Evolutionary conservation across 345 rosid species (phyloP).

Genomic region (Euphorbia tirucalli): DNA sequence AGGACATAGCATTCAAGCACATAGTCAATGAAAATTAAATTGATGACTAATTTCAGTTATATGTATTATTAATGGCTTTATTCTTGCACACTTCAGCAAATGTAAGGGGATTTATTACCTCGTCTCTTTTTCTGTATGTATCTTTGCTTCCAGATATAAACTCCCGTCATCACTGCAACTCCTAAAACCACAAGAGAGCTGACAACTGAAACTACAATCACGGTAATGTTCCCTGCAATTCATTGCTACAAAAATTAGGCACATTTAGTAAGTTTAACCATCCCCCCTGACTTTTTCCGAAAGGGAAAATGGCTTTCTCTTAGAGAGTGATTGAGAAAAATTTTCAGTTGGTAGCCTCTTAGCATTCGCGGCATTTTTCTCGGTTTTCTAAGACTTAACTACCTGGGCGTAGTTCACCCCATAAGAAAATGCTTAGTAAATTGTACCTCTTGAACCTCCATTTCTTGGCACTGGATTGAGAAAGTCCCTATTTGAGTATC

Average conservation of each 20-base stretch:
- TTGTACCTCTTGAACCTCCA: constrained; percentile 64
- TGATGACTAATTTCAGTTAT: neutral
- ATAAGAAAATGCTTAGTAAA: too few species aligned
- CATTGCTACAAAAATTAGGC: constrained; percentile 15
- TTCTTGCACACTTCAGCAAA: neutral
- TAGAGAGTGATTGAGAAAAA: too few species aligned
- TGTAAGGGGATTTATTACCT: constrained; percentile 38
- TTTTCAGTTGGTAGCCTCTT: too few species aligned
- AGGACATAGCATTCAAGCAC: constrained; percentile 1
- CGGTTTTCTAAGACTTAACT: too few species aligned
- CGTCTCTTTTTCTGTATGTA: constrained; percentile 64
- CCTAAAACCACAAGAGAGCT: constrained; percentile 63
- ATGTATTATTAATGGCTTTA: neutral
- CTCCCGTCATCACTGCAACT: constrained; percentile 51
- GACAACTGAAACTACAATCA: constrained; percentile 63
- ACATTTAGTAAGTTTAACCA: too few species aligned
- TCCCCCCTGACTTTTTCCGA: too few species aligned
- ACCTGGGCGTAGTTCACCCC: too few species aligned
- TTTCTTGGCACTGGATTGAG: constrained; percentile 51
- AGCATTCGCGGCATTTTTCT: too few species aligned
- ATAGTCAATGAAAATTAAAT: neutral
- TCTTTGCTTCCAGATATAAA: constrained; percentile 59
- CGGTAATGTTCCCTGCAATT: constrained; percentile 53
- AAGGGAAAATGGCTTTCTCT: too few species aligned
- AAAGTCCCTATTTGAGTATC: constrained; percentile 76